A percentile compares a stretch with the other conserved stretches of the same genome.
Evolutionary conservation across 129 eudicot genomes (phyloP).

Genomic region (Flaveria sonorensis): DNA sequence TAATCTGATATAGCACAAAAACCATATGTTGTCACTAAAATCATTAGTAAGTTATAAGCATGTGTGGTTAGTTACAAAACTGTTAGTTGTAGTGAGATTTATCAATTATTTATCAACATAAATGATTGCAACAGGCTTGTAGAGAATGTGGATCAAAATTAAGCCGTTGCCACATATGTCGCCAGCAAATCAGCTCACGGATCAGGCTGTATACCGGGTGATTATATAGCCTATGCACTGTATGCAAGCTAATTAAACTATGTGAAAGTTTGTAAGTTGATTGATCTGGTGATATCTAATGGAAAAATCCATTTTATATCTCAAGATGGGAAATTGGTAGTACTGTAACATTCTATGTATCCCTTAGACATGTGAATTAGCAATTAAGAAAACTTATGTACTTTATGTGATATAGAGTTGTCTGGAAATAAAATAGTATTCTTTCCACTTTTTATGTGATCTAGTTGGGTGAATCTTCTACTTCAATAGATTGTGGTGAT

Average conservation of each 20-base stretch:
- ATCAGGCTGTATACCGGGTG: constrained; percentile 56
- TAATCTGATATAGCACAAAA: not conserved
- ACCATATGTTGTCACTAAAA: not conserved
- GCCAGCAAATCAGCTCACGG: constrained; percentile 54
- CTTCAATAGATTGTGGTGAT: not conserved
- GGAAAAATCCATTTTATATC: not conserved
- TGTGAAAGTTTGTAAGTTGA: constrained; percentile 4
- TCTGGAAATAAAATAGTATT: not conserved
- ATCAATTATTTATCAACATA: not conserved
- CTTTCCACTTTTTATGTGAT: not conserved
- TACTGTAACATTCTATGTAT: not conserved
- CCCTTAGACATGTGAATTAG: not conserved
- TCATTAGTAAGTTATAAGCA: not conserved
- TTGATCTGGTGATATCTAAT: constrained; percentile 14
- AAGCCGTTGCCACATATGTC: constrained; percentile 70
- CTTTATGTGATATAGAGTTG: not conserved
- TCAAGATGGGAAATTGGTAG: not conserved
- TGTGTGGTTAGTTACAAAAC: not conserved
- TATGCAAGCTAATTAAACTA: not conserved
- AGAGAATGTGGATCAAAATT: constrained; percentile 61
- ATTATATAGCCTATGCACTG: not conserved
- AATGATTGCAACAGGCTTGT: constrained; percentile 58
- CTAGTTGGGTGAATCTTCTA: not conserved
- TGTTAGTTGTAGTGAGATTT: not conserved
- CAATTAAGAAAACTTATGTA: not conserved